Conservation (phyloP, 179 eudicot species). For the Corrigiola litoralis region DNA sequence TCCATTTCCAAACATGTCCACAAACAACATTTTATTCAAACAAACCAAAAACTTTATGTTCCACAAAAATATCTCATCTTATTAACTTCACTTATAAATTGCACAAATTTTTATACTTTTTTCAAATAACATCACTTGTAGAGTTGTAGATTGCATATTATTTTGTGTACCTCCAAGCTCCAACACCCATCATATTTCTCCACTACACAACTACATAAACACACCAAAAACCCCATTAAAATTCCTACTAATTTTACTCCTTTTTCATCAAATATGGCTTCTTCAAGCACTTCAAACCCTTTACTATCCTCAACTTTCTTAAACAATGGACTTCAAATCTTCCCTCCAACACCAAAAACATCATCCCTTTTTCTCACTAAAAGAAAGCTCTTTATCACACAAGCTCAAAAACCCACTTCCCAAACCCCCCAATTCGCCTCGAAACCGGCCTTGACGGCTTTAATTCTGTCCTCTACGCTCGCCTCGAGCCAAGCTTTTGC, state of each 20-base stretch:
- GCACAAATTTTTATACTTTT: not conserved
- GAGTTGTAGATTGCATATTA: not conserved
- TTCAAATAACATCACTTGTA: not conserved
- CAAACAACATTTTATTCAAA: not conserved
- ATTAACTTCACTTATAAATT: not conserved
- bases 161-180: slow-evolving; percentile 27
- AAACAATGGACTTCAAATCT: slow-evolving; percentile 33
- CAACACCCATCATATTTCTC: slow-evolving; percentile 8
- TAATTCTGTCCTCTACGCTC: slow-evolving; percentile 51
- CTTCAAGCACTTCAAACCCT: slow-evolving; percentile 32
- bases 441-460: slow-evolving; percentile 52
- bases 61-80: not conserved
- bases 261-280: slow-evolving; percentile 29
- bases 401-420: slow-evolving; percentile 31
- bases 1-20: not conserved
- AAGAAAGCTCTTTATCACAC: slow-evolving; percentile 35
- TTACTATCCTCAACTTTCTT: slow-evolving; percentile 57
- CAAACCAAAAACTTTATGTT: not conserved
- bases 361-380: slow-evolving; percentile 3
- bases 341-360: slow-evolving; percentile 48
- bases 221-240: not conserved
- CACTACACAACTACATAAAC: not conserved
- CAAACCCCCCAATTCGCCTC: slow-evolving; percentile 22
- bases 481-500: slow-evolving; percentile 56
- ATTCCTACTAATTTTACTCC: not conserved